Evolutionary conservation across 2,329 filamentous ascomycete species (phyloP).

Genomic region (Trichoderma gracile): DNA sequence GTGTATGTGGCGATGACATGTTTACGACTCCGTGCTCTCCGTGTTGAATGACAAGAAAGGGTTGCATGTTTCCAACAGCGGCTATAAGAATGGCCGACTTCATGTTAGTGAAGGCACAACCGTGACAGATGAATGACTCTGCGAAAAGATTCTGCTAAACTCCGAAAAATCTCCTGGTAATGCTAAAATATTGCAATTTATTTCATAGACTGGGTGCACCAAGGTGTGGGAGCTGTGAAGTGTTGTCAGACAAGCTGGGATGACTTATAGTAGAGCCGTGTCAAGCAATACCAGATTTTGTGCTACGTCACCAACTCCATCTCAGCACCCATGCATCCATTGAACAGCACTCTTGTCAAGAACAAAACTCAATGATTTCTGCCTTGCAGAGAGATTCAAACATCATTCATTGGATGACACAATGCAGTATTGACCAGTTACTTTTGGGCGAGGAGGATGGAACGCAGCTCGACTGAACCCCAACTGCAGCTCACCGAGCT

Average conservation of each 20-base stretch:
- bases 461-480: neutral
- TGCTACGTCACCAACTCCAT: too few species aligned
- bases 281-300: neutral
- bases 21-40: neutral
- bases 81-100: slow-evolving; percentile 20
- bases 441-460: too few species aligned
- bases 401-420: too few species aligned
- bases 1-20: slow-evolving; percentile 4
- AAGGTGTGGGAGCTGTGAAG: neutral
- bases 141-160: neutral
- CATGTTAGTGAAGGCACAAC: neutral
- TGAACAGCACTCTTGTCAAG: neutral
- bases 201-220: neutral
- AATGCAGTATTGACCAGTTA: too few species aligned
- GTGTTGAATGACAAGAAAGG: neutral
- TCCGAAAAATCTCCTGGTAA: neutral
- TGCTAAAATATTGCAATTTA: neutral
- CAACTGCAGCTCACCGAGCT: slow-evolving; percentile 5
- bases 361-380: neutral
- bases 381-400: too few species aligned
- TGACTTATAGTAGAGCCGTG: neutral
- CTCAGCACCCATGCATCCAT: too few species aligned
- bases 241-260: neutral
- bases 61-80: neutral
- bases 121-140: neutral